Evolutionary conservation across 345 rosid genomes (phyloP), one percentile per base, ranked within the genome.

Genomic region (Rhizophora mangle): DNA sequence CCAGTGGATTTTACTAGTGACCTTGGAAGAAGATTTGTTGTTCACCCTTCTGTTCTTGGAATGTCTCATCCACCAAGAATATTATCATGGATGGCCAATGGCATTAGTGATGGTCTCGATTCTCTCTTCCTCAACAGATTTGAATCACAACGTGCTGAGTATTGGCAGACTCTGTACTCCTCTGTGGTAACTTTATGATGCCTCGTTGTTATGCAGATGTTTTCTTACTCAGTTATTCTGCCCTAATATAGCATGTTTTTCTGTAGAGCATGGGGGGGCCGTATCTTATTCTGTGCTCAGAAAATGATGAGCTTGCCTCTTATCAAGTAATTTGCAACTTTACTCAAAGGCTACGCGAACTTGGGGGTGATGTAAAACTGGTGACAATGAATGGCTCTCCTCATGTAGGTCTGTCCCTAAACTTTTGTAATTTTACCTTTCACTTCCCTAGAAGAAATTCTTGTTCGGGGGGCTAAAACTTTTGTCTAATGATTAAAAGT

Each of bases 1-100:
- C 97, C 96, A 0, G 87, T 88, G 71, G 98, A 94, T 88, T 94
- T 91, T 80, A 87, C 95, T 1, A 87, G 93, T 53, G 96, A 89
- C 78, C 24, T 91, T 76, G 97, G 97, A 53, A 75, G 87, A 43
- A 68, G 75, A 64, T 89, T 94, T 70, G 81, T 75, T 4, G 90
- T 88, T 72, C 93, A 94, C 74, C 98, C 96, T 34, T 67, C 92
- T 27, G 86, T 91, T 62, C 79, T 89, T 22, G 86, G 74, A 64
- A 83, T 87, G 82, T 81, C 93, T 59, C 82, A 74, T 68, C 96
- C 97, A 1, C 96, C 96, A 65, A 87, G 78, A 82, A 69, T 91
- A 46, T 75, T 81, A 32, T 82, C 87, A 15, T 84, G 96, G 98
- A 70, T 86, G 43, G 93, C 95, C 9, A 91, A 86, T 74, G 74